These are phyloP conservation scores for Acanthamoeba lenticulata DNA, from an alignment of 208 protist genomes.

Conservation along the genomic window DNA sequence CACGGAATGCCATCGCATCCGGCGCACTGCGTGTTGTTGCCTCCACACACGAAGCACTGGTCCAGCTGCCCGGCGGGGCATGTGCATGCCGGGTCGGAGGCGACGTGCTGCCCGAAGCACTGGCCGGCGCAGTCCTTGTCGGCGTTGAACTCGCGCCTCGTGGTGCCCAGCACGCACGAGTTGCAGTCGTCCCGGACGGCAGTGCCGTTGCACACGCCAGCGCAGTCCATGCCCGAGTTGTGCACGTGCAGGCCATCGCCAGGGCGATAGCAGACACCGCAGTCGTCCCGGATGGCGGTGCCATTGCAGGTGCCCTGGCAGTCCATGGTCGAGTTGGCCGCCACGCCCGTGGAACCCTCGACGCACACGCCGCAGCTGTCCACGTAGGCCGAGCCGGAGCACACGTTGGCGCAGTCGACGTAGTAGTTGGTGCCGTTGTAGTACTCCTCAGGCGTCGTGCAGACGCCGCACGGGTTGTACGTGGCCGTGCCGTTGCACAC, in stretches of 20 bases:
- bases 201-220: too few species aligned
- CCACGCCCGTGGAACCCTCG: neutral
- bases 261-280: neutral
- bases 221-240: neutral
- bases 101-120: neutral
- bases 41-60: slow-evolving; percentile 22
- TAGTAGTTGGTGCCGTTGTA: too few species aligned
- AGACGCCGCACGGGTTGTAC: too few species aligned
- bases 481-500: neutral
- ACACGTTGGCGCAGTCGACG: too few species aligned
- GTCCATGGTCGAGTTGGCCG: neutral
- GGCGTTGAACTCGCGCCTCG: neutral
- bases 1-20: slow-evolving; percentile 16
- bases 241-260: neutral
- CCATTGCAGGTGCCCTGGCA: neutral
- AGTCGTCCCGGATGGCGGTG: neutral
- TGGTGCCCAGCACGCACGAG: too few species aligned
- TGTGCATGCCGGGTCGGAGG: neutral
- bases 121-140: too few species aligned
- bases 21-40: slow-evolving; percentile 54
- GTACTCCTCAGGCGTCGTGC: too few species aligned
- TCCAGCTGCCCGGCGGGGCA: slow-evolving; percentile 11
- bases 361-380: too few species aligned
- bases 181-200: too few species aligned
- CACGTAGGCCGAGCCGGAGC: too few species aligned